A percentile compares a stretch with the other conserved stretches of the same genome.
Conservation (phyloP, 2,329 filamentous ascomycete species). For the Zymoseptoria tritici region DNA sequence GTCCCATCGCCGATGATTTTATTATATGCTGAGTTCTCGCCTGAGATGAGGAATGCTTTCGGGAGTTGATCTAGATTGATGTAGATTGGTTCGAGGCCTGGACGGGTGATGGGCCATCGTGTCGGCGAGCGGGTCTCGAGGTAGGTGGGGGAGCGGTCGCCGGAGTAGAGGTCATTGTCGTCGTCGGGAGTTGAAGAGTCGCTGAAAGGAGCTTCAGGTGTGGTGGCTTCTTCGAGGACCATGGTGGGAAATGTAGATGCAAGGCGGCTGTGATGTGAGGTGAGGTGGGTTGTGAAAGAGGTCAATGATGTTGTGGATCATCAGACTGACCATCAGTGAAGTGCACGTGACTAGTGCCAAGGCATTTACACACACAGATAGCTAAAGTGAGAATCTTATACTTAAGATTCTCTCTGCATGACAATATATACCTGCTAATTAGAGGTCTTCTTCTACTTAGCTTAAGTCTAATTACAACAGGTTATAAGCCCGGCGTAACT, state of each 20-base stretch:
- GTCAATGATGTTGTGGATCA: too few relatives aligned
- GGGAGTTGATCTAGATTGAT: conserved; percentile 35
- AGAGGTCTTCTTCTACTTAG: too few relatives aligned
- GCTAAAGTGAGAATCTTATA: too few relatives aligned
- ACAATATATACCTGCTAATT: too few relatives aligned
- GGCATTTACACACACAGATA: too few relatives aligned
- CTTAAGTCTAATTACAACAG: too few relatives aligned
- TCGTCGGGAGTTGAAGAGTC: conserved; percentile 28
- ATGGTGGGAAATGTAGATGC: not conserved
- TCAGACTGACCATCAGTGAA: too few relatives aligned
- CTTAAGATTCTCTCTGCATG: too few relatives aligned
- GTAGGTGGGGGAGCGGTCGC: conserved; percentile 29
- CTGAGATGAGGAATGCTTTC: conserved; percentile 30
- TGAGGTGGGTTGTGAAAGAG: not conserved
- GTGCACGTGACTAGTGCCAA: too few relatives aligned
- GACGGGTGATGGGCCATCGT: conserved; percentile 10
- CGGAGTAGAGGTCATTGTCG: conserved; percentile 34
- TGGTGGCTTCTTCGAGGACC: conserved; percentile 18
- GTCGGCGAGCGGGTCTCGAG: conserved; percentile 28
- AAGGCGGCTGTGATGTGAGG: not conserved
- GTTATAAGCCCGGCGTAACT: too few relatives aligned
- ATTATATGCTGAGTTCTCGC: conserved; percentile 24
- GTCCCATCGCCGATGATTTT: conserved; percentile 25
- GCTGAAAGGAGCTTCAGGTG: conserved; percentile 22
- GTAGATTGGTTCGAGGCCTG: conserved; percentile 12